phyloP scores from a whole-genome alignment of 306 rosid genomes.

The Senna tora region DNA sequence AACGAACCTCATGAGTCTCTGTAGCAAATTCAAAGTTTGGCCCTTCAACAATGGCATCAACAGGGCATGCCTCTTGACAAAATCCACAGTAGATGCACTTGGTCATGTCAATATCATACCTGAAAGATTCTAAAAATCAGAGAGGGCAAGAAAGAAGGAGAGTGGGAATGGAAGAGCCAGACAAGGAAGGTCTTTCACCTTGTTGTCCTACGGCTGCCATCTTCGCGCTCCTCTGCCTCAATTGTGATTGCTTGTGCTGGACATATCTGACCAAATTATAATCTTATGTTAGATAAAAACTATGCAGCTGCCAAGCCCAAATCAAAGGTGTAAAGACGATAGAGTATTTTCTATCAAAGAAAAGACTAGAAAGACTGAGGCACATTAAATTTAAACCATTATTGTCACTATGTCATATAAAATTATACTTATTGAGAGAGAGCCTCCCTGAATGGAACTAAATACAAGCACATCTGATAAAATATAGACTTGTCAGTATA shows the following conservation, averaged over 20 bases:
- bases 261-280: conserved; percentile 61
- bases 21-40: conserved; percentile 96
- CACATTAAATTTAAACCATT: background rate
- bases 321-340: background rate
- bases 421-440: conserved; percentile 21
- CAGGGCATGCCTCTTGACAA: conserved; percentile 99
- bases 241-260: conserved; percentile 99
- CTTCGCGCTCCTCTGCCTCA: conserved; percentile 99
- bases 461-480: background rate
- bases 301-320: conserved; percentile 8
- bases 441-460: conserved; percentile 9
- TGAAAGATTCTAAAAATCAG: conserved; percentile 48
- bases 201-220: conserved; percentile 99
- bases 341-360: background rate
- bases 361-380: background rate
- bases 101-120: conserved; percentile 99
- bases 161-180: background rate
- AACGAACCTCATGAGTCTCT: conserved; percentile 93
- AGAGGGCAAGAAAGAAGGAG: background rate
- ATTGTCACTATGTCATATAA: background rate
- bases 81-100: conserved; percentile 99
- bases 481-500: background rate
- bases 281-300: conserved; percentile 25
- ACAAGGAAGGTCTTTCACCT: conserved; percentile 57
- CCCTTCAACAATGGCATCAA: conserved; percentile 99